A percentile compares a stretch with the other conserved stretches of the same genome.
phyloP scores from a whole-genome alignment of 208 protist species.

The Plasmodiophora brassicae region DNA sequence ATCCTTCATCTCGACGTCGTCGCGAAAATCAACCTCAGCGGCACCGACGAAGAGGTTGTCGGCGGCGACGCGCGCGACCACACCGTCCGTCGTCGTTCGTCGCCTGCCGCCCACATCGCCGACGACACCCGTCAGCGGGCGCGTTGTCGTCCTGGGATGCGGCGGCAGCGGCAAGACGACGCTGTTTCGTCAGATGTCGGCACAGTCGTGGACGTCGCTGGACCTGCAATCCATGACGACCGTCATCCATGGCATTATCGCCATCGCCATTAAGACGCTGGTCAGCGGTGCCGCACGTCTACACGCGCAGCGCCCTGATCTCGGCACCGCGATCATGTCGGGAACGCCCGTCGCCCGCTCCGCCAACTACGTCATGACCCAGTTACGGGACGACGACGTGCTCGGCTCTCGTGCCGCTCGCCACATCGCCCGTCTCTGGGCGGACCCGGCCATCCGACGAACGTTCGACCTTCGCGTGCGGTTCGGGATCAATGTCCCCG shows the following conservation, averaged over 20 bases:
- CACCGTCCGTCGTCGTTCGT: no score
- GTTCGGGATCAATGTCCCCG: neutral
- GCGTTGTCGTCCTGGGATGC: neutral
- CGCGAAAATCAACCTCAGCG: no score
- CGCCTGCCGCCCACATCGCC: neutral
- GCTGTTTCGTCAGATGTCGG: neutral
- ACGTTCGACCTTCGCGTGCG: neutral
- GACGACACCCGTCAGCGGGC: neutral
- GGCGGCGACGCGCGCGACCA: no score
- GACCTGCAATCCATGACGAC: neutral
- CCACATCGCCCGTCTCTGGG: slow-evolving; percentile 20
- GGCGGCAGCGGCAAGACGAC: slow-evolving; percentile 1
- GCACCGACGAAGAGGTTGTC: no score
- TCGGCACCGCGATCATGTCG: neutral
- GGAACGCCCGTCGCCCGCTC: neutral
- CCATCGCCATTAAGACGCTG: neutral
- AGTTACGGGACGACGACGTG: neutral
- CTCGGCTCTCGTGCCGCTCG: neutral
- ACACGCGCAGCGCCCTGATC: neutral
- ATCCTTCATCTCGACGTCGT: no score
- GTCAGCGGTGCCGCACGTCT: neutral
- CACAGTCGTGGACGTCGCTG: neutral
- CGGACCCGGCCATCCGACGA: neutral
- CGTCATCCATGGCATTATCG: neutral
- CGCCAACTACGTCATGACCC: neutral